Evolutionary conservation across 2,329 filamentous ascomycete species (phyloP).

Genomic region (Stagonosporopsis tanaceti): DNA sequence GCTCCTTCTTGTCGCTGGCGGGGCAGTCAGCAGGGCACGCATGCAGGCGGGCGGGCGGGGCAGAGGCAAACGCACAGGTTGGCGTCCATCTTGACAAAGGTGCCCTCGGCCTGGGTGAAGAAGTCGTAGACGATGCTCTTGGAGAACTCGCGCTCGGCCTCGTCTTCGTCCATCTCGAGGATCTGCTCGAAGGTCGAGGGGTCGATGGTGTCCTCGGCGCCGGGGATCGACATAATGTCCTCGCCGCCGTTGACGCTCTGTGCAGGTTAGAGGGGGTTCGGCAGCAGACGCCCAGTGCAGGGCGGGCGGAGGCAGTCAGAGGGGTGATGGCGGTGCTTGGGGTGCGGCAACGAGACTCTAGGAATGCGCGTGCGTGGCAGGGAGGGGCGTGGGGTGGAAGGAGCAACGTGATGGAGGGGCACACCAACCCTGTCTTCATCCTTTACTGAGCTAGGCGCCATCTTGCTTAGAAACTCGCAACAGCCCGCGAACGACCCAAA

Average conservation of each 20-base stretch:
- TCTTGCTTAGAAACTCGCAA: slow-evolving; percentile 33
- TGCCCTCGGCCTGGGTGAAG: slow-evolving; percentile 88
- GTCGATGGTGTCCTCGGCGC: slow-evolving; percentile 81
- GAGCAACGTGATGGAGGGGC: slow-evolving; percentile 38
- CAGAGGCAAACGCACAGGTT: slow-evolving; percentile 72
- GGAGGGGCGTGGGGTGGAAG: slow-evolving; percentile 23
- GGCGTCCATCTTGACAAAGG: slow-evolving; percentile 83
- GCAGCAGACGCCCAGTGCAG: slow-evolving; percentile 8
- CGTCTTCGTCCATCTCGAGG: slow-evolving; percentile 96
- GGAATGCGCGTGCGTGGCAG: slow-evolving; percentile 20
- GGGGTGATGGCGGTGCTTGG: not conserved
- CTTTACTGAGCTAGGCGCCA: slow-evolving; percentile 42
- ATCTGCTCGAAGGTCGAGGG: slow-evolving; percentile 87
- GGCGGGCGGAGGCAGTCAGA: not conserved
- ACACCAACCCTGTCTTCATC: slow-evolving; percentile 48
- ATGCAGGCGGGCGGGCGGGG: not conserved
- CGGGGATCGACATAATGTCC: slow-evolving; percentile 57
- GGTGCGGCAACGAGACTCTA: not conserved
- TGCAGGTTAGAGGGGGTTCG: slow-evolving; percentile 19
- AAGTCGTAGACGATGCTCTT: slow-evolving; percentile 88
- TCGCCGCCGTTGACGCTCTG: slow-evolving; percentile 37
- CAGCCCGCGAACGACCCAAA: slow-evolving; percentile 21
- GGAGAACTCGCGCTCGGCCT: slow-evolving; percentile 86
- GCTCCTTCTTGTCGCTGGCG: slow-evolving; percentile 70
- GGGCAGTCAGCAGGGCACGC: slow-evolving; percentile 10